Evolutionary conservation across 2,329 filamentous ascomycete genomes (phyloP), one percentile per base, ranked within the genome.

Genomic region (Microdochium nivale): DNA sequence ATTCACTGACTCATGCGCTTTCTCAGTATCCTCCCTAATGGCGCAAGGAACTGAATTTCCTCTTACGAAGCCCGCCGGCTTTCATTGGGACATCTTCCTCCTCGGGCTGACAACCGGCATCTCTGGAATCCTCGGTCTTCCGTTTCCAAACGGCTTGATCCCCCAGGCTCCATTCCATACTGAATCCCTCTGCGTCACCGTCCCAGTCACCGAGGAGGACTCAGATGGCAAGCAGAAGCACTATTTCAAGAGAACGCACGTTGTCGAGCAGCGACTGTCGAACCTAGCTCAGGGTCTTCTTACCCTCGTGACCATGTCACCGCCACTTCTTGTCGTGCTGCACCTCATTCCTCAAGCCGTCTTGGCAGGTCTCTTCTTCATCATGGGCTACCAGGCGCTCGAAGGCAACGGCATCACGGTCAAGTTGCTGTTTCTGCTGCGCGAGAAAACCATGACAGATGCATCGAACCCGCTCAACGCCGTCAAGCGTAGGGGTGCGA

Each of bases 131-230:
- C 74, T 92, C 14, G 88, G 88, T 16, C 77, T 92, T 11, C 88
- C 88, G 1, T 89, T 89, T 58, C 88, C 88, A 49, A 92, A 92
- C 64, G 88, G 88, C 30, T 80, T 92, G 25, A 91, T 92, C 57
- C 88, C 88, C 0, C 88, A 92, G 68, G 88, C 88, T 0, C 88
- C 88, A 1, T 91, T 91, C 66, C 88, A 92, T 66, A 92, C 88
- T 10, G 78, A 84, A 43, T 84, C 87, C 0, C 81, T 92, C 37
- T 91, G 87, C 65, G 86, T 90, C 47, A 88, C 84, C 4, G 70
- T 72, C 48, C 71, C 75, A 51, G 72, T 79, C 25, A 75, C 76
- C 46, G 72, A 76, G 51, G 63, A 68, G 10, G 78, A 84, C 50
- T 80, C 82, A 54, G 75, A 71, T 30, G 71, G 70, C 54, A 67